A percentile compares a stretch with the other conserved stretches of the same genome.
These are phyloP conservation scores for Pachysandra terminalis DNA, from an alignment of 164 flowering plant species.

Conservation along the genomic window DNA sequence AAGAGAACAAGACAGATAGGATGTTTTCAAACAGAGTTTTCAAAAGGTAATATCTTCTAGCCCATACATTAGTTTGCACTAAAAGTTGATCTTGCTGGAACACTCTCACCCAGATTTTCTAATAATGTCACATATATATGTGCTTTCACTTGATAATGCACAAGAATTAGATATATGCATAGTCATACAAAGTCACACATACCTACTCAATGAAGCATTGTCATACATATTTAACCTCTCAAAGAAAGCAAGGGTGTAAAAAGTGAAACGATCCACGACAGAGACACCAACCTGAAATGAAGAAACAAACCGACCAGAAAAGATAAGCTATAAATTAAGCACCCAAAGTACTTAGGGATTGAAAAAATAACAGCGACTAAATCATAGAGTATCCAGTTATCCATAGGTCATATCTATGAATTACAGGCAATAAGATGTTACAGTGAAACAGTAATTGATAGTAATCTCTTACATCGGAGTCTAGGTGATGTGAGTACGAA, in stretches of 20 bases:
- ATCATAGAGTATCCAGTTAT: not conserved
- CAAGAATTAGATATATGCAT: not conserved
- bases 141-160: too few species aligned
- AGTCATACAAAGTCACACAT: slow-evolving; percentile 1
- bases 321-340: not conserved
- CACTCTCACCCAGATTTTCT: too few species aligned
- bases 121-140: too few species aligned
- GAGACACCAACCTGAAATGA: slow-evolving; percentile 86
- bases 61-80: too few species aligned
- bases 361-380: not conserved
- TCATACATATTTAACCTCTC: slow-evolving; percentile 88
- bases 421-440: not conserved
- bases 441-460: not conserved
- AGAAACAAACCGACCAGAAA: slow-evolving; percentile 9
- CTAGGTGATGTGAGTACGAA: slow-evolving; percentile 98
- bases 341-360: not conserved
- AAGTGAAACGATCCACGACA: slow-evolving; percentile 97
- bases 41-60: too few species aligned
- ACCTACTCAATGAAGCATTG: slow-evolving; percentile 95
- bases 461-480: slow-evolving; percentile 77
- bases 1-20: too few species aligned
- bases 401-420: not conserved
- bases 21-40: too few species aligned
- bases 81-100: too few species aligned
- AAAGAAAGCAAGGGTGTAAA: slow-evolving; percentile 92